Evolutionary conservation across 257 asterid species (phyloP).

Genomic region (Fraxinus cuspidata): DNA sequence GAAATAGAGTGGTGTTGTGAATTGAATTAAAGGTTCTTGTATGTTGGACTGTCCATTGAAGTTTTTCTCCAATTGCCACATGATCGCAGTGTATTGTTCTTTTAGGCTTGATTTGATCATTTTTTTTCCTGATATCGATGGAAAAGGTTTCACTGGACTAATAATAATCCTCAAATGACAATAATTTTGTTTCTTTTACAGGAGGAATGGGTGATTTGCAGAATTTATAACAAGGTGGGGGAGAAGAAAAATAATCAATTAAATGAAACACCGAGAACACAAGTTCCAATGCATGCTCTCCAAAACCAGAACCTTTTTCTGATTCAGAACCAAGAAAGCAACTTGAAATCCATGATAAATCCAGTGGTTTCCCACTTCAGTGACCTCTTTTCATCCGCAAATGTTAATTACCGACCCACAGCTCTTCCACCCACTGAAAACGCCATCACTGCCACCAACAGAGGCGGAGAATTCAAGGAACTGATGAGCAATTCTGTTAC

Average conservation of each 20-base stretch:
- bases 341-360: constrained; percentile 41
- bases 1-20: too few species aligned
- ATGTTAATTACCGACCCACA: not conserved
- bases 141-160: too few species aligned
- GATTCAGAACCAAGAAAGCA: constrained; percentile 27
- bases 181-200: constrained; percentile 20
- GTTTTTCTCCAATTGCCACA: too few species aligned
- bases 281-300: constrained; percentile 25
- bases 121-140: not conserved
- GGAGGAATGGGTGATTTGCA: constrained; percentile 87
- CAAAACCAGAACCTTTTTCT: constrained; percentile 34
- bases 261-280: constrained; percentile 37
- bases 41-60: too few species aligned
- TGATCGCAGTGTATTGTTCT: too few species aligned
- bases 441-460: not conserved
- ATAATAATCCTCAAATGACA: too few species aligned
- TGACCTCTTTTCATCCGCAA: constrained; percentile 5
- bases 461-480: not conserved
- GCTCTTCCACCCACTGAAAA: constrained; percentile 11
- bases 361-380: constrained; percentile 21
- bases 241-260: constrained; percentile 48
- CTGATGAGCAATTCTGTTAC: not conserved
- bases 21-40: too few species aligned
- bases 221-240: constrained; percentile 58
- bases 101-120: not conserved